phyloP scores from a whole-genome alignment of 805 yeast species.

The Tetrapisispora phaffii region DNA sequence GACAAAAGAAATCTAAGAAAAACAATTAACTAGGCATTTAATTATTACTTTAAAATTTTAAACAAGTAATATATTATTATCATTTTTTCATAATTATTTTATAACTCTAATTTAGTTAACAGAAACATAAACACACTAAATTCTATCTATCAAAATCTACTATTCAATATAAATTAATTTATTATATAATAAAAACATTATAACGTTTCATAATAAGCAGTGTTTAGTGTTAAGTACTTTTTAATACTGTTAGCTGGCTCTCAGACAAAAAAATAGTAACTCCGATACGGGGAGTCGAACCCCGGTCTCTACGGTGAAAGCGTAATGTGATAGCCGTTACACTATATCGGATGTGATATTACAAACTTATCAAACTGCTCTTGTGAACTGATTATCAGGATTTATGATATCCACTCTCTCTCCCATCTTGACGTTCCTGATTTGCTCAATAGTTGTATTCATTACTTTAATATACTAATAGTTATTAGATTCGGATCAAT shows the following conservation, averaged over 20 bases:
- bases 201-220: not conserved
- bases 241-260: no score
- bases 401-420: no score
- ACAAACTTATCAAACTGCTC: not conserved
- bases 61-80: not conserved
- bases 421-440: no score
- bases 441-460: no score
- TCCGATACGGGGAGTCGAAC: constrained; percentile 5
- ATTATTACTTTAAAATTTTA: not conserved
- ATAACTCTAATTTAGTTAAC: no score
- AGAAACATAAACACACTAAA: no score
- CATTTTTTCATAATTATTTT: no score
- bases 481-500: no score
- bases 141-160: not conserved
- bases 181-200: not conserved
- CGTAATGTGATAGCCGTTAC: constrained; percentile 5
- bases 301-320: constrained; percentile 4
- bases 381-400: not conserved
- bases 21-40: not conserved
- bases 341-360: constrained; percentile 6
- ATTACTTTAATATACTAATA: no score
- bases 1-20: constrained; percentile 2
- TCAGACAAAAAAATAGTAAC: not conserved
- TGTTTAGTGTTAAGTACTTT: not conserved
- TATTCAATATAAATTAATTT: not conserved